Conservation (phyloP, 768 basidiomycete genomes). For the Russula sp. region DNA sequence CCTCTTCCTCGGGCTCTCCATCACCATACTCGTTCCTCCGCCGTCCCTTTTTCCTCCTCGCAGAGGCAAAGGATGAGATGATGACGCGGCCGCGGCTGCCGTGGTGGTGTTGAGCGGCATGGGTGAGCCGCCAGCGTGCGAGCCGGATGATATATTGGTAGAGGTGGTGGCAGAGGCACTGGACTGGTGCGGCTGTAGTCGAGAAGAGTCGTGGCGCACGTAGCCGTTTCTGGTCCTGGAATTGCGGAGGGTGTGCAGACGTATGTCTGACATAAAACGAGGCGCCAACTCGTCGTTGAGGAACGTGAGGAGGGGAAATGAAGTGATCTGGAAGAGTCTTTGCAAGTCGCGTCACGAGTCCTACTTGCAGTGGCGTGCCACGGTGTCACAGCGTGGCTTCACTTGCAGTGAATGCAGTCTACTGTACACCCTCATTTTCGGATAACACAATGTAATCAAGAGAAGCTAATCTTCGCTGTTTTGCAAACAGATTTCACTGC, state of each 20-base stretch:
- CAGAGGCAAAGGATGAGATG: slow-evolving; percentile 1
- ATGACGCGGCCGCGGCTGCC: neutral
- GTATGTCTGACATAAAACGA: slow-evolving; percentile 30
- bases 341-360: no score
- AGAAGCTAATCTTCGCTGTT: no score
- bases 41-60: slow-evolving; percentile 21
- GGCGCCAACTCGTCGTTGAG: slow-evolving; percentile 19
- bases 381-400: no score
- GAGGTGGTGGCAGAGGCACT: neutral
- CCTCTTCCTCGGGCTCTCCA: slow-evolving; percentile 26
- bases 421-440: no score
- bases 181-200: slow-evolving; percentile 7
- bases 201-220: slow-evolving; percentile 13
- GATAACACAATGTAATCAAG: no score
- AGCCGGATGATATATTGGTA: slow-evolving; percentile 4
- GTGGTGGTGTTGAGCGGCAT: slow-evolving; percentile 18
- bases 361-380: no score
- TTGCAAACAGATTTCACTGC: no score
- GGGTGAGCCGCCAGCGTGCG: slow-evolving; percentile 15
- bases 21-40: slow-evolving; percentile 25
- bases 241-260: slow-evolving; percentile 22
- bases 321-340: no score
- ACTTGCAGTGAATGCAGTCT: no score
- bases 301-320: neutral
- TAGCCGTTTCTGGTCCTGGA: slow-evolving; percentile 21